Base-by-base conservation (phyloP, 768 basidiomycete genomes). In the Lanmaoa rubissima region DNA sequence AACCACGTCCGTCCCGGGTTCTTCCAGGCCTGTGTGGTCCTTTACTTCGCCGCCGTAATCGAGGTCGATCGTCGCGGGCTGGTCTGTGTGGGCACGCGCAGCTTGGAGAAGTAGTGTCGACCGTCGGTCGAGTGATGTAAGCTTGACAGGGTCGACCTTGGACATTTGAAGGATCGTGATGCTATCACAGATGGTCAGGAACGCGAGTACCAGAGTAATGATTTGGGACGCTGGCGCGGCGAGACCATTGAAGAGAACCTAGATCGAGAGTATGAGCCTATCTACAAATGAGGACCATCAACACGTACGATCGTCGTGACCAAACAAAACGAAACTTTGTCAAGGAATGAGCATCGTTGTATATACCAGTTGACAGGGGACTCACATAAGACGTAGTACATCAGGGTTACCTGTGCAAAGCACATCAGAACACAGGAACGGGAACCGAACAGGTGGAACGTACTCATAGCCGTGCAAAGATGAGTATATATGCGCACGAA, bases 81-180 rank as follows among this genome's bases (percentile, higher is more conserved):
- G 76, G 60, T 90, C 87, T 3, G 89, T 90, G 43, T 86, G 84
- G 24, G 78, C 68, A 19, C 86, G 83, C 1, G 92, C 82, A 17
- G 92, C 95, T 71, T 92, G 86, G 34, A 99, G 81, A 24, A 99
- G 84, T 47, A 98, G 82, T 0, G 97, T 98, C 1, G 92, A 90
- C 35, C 89, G 82, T 17, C 96, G 81, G 69, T 98, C 97, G 65
- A 99, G 88, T 46, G 84, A 84, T 55, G 78, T 77, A 65, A 98
- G 80, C 52, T 85, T 74, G 19, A 78, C 79, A 11, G 97, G 96
- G 68, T 99, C 96, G 62, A 98, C 84, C 75, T 92, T 92, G 69
- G 89, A 92, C 83, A 96, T 88, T 74, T 99, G 97, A 9, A 99
- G 85, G 61, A 99, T 86, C 32, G 89, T 90, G 70, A 98, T 98